Conservation (phyloP, 495 filamentous ascomycete genomes). For the Astrocystis sublimbata region DNA sequence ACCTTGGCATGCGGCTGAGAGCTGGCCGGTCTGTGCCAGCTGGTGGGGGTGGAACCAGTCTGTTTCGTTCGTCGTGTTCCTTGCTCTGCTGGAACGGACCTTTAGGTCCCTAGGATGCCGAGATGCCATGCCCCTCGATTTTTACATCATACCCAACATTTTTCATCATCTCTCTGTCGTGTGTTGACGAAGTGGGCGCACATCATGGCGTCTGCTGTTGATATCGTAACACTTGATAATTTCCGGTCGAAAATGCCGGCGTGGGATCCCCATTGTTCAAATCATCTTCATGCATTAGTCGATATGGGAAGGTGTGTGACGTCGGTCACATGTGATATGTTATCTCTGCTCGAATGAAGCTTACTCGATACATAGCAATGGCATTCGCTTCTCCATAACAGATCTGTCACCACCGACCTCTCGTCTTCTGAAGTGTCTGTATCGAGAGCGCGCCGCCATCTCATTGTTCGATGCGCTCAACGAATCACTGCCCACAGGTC, state of each 20-base stretch:
- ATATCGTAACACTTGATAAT: slow-evolving; percentile 54
- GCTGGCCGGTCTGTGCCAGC: slow-evolving; percentile 2
- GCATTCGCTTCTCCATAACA: slow-evolving; percentile 90
- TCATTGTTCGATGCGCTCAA: slow-evolving; percentile 88
- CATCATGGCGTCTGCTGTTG: slow-evolving; percentile 28
- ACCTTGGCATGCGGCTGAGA: too few species aligned
- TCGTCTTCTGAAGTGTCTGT: slow-evolving; percentile 74
- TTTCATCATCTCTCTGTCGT: not conserved
- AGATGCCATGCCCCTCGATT: not conserved
- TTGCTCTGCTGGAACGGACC: too few species aligned
- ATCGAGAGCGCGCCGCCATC: slow-evolving; percentile 74
- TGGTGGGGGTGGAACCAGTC: slow-evolving; percentile 3
- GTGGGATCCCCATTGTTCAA: slow-evolving; percentile 44
- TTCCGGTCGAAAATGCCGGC: slow-evolving; percentile 48
- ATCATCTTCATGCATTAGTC: slow-evolving; percentile 60
- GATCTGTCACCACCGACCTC: slow-evolving; percentile 68
- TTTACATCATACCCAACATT: not conserved
- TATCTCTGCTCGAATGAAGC: not conserved
- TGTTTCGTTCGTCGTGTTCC: not conserved
- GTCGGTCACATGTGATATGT: not conserved
- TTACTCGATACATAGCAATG: slow-evolving; percentile 63
- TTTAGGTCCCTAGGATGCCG: not conserved
- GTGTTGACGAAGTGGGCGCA: not conserved
- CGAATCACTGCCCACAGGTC: slow-evolving; percentile 36
- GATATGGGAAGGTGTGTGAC: slow-evolving; percentile 71